A percentile compares a stretch with the other conserved stretches of the same genome.
phyloP scores from a whole-genome alignment of 768 basidiomycete genomes.

The Tephrocybe sp. region DNA sequence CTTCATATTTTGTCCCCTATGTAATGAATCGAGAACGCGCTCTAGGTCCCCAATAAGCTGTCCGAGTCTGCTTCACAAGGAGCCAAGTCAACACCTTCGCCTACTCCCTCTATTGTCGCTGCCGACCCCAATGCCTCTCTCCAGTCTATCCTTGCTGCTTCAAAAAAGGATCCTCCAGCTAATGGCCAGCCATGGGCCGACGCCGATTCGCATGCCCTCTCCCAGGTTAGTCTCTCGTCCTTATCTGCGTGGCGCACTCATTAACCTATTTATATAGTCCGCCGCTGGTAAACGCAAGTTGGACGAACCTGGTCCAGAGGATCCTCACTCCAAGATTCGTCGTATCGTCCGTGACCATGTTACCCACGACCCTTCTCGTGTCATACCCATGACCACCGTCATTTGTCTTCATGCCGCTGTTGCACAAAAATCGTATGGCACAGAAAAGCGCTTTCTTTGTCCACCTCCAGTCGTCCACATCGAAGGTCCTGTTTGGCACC shows the following conservation, averaged over 20 bases:
- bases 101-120: conserved; percentile 23
- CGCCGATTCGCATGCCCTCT: conserved; percentile 25
- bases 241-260: conserved; percentile 4
- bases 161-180: conserved; percentile 43
- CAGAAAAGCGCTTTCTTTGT: conserved; percentile 92
- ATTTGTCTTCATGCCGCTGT: conserved; percentile 90
- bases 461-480: conserved; percentile 94
- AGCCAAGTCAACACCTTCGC: conserved; percentile 24
- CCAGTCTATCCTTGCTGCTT: conserved; percentile 53
- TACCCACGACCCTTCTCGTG: conserved; percentile 69
- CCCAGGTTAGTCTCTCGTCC: conserved; percentile 37
- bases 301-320: conserved; percentile 63
- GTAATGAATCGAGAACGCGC: conserved; percentile 28
- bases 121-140: conserved; percentile 47
- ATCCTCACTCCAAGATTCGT: conserved; percentile 76
- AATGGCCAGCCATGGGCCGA: conserved; percentile 40
- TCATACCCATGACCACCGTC: conserved; percentile 88
- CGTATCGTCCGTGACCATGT: conserved; percentile 84
- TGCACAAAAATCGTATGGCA: conserved; percentile 95
- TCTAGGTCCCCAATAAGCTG: conserved; percentile 28
- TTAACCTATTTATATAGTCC: conserved; percentile 22
- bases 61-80: conserved; percentile 20
- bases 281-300: conserved; percentile 74
- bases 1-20: conserved; percentile 22
- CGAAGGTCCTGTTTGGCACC: conserved; percentile 84